Conservation (phyloP, 805 yeast genomes). For the Kazachstania viticola region DNA sequence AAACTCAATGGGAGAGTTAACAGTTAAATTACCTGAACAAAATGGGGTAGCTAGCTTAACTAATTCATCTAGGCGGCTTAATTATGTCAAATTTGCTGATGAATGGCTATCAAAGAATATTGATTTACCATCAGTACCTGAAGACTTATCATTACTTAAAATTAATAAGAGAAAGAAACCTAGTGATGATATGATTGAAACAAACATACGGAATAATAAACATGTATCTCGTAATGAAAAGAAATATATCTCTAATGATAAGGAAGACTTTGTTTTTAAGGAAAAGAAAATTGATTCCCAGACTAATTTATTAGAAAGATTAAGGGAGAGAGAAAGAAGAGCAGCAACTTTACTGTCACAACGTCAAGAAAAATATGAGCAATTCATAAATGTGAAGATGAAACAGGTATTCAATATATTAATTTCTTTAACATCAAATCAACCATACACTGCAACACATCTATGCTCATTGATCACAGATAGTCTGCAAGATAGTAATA, state of each 20-base stretch:
- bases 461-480: conserved; percentile 20
- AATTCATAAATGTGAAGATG: conserved; percentile 21
- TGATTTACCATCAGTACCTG: conserved; percentile 4
- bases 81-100: conserved; percentile 16
- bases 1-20: conserved; percentile 14
- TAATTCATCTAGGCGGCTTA: conserved; percentile 19
- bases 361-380: conserved; percentile 17
- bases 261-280: conserved; percentile 9
- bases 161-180: conserved; percentile 17
- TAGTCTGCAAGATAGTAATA: conserved; percentile 23
- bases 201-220: background rate
- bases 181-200: background rate
- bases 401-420: conserved; percentile 21
- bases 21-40: conserved; percentile 12
- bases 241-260: conserved; percentile 12
- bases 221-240: background rate
- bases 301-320: conserved; percentile 16
- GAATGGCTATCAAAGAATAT: conserved; percentile 9
- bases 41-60: conserved; percentile 12
- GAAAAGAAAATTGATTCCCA: conserved; percentile 15
- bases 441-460: conserved; percentile 23
- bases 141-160: conserved; percentile 15
- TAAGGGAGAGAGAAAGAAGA: conserved; percentile 19
- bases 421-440: conserved; percentile 11
- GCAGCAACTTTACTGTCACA: conserved; percentile 18